Conservation (phyloP, 768 basidiomycete species). For the Mycena galericulata region DNA sequence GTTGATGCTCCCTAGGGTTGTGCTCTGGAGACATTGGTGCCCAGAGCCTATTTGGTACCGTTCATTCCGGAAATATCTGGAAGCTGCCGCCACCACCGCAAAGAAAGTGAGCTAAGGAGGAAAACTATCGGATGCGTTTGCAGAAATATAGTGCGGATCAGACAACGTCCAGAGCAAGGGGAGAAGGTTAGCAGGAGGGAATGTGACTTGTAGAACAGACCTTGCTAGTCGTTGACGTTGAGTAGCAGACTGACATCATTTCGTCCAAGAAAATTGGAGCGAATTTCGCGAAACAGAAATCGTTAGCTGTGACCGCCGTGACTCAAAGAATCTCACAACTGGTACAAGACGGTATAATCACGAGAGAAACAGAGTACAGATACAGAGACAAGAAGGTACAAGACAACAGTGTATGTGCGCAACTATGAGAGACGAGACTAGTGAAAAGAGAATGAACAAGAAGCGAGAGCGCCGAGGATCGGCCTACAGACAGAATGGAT, state of each 20-base stretch:
- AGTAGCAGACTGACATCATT: too few relatives aligned
- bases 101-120: background rate
- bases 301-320: too few relatives aligned
- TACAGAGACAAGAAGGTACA: slow-evolving; percentile 9
- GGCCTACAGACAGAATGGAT: background rate
- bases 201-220: too few relatives aligned
- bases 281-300: too few relatives aligned
- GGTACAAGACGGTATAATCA: background rate
- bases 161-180: too few relatives aligned
- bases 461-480: background rate
- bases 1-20: background rate
- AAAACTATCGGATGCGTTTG: too few relatives aligned
- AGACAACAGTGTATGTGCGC: slow-evolving; percentile 23
- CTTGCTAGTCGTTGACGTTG: too few relatives aligned
- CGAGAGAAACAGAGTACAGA: slow-evolving; percentile 2
- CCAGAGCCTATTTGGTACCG: slow-evolving; percentile 1
- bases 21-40: slow-evolving; percentile 6
- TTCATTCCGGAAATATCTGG: background rate
- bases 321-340: too few relatives aligned
- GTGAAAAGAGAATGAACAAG: background rate
- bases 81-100: background rate
- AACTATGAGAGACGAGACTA: slow-evolving; percentile 5
- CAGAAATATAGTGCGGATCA: too few relatives aligned
- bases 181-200: too few relatives aligned
- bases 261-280: too few relatives aligned